Evolutionary conservation across 371 early-diverging fungal species (phyloP).

Genomic region (Fennellomyces sp.): DNA sequence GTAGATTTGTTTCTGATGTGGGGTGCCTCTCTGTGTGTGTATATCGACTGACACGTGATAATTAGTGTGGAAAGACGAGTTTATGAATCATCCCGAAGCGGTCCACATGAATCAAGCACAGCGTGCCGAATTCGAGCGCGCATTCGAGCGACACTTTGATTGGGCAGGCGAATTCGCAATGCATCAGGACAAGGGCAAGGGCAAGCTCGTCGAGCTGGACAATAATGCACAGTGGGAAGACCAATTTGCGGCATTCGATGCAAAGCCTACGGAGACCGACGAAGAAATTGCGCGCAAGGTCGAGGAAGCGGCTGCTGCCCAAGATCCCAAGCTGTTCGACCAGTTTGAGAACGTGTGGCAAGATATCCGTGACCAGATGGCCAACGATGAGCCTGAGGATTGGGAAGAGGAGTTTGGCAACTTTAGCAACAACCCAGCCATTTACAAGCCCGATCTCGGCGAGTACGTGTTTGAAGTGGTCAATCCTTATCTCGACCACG

Average conservation of each 20-base stretch:
- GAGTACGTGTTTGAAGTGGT: constrained; percentile 77
- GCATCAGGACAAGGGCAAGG: constrained; percentile 57
- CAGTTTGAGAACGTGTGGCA: constrained; percentile 66
- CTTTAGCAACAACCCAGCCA: constrained; percentile 26
- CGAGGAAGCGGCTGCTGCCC: constrained; percentile 49
- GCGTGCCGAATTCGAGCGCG: constrained; percentile 63
- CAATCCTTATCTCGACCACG: constrained; percentile 71
- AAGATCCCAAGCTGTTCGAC: constrained; percentile 40
- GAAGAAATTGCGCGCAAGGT: constrained; percentile 53
- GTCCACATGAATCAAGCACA: constrained; percentile 44
- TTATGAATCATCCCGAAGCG: constrained; percentile 58
- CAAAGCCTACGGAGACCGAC: constrained; percentile 41
- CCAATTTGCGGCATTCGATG: constrained; percentile 66
- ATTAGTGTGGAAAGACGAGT: constrained; percentile 63
- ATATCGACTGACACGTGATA: neutral
- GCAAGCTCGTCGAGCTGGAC: constrained; percentile 33
- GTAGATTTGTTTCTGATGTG: constrained; percentile 24
- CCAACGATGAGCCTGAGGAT: constrained; percentile 36
- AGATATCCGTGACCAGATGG: constrained; percentile 55
- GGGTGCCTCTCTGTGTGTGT: too few relatives aligned
- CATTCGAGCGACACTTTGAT: constrained; percentile 67
- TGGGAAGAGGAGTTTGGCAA: constrained; percentile 69
- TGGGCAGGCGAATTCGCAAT: constrained; percentile 64
- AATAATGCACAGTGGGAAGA: constrained; percentile 66
- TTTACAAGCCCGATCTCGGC: constrained; percentile 62